Base-by-base conservation (phyloP, 2,329 filamentous ascomycete genomes). In the Fusarium sp. region DNA sequence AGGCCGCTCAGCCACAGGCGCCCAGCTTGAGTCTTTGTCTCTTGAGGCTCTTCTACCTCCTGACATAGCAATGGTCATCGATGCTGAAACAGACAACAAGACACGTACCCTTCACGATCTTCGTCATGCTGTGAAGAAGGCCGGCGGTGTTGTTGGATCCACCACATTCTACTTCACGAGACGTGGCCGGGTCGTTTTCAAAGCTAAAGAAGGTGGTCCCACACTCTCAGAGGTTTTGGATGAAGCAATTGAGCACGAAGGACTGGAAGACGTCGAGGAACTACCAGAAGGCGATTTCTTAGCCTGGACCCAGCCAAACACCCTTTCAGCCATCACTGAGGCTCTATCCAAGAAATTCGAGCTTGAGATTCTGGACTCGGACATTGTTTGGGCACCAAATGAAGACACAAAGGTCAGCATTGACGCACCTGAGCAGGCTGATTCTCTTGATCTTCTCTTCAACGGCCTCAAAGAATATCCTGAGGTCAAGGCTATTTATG, bases 341-440 rank as follows among this genome's bases (percentile, higher is more conserved):
- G 82, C 83, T 14, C 75, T 97, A n/a, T 83, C 86, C 6, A 83
- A 86, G 67, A 82, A 85, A 36, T 84, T 92, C 20, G 86, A 83
- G 1, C 78, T 96, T 62, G 86, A 90, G 59, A 86, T 96, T 44
- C 81, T 91, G 55, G 90, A 88, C 69, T 88, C 89, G 19, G 92
- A 96, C 56, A 95, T 97, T 51, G 85, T 97, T 42, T 97, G 93
- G 90, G 87, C 90, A 60, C 87, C 93, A 0, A 96, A 95, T 62
- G 88, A 90, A 72, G 94, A 97, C 64, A 94, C 91, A 1, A 87
- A 87, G 75, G 87, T 92, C 19, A 81, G 82, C 9, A 72, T 94
- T 38, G 85, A 90, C 58, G 83, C 86, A 17, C 80, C 84, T 15
- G 82, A 85, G 14, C 83, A 86, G 2, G 83, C 85, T 1, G 80